Base-by-base conservation (phyloP, 345 rosid genomes). In the Lepidium sativum region DNA sequence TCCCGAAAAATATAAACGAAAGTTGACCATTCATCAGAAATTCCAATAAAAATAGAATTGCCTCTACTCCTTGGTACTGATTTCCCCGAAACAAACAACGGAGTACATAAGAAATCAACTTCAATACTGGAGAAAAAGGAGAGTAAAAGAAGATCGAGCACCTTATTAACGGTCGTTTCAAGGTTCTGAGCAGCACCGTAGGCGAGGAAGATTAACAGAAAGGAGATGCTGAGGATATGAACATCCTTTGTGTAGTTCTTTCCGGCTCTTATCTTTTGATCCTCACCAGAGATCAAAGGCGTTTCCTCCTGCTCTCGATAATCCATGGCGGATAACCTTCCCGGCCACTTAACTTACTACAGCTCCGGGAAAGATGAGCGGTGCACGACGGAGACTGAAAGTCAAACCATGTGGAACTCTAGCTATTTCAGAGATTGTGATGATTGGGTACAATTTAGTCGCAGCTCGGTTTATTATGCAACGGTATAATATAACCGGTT, bases 111-210 rank as follows among this genome's bases (percentile, higher is more conserved):
- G 31, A 5, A 5, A 34, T 17, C 32, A 31, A 62, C 14, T 45
- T 18, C 31, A 6, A 39, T 52, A 12, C 6, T 42, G 58, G 6
- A 44, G 37, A 16, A 8, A 18, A 25, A 5, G 29, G 0, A 11
- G 32, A 21, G 44, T 25, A 32, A 45, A 34, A 52, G 10, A 49
- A 18, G 55, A 49, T 9, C 3, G 14, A 2, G 37, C 54, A 92
- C 97, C 39, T 86, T 72, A 64, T 92, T 89, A 66, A 92, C 71
- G 21, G 89, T 89, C 10, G 88, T 87, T 76, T 92, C 88, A 13
- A 92, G 83, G 79, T 92, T 92, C 82, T 92, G 97, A 65, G 98
- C 97, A 64, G 97, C 98, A 55, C 98, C 98, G 48, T 77, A 92
- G 51, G 97, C 87, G 57, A 81, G 86, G 73, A 92, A 92, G 60